Percentiles rank a stretch among this genome's conserved stretches.
Conservation (phyloP, 2,329 filamentous ascomycete genomes). For the Exophiala lecanii-corni region DNA sequence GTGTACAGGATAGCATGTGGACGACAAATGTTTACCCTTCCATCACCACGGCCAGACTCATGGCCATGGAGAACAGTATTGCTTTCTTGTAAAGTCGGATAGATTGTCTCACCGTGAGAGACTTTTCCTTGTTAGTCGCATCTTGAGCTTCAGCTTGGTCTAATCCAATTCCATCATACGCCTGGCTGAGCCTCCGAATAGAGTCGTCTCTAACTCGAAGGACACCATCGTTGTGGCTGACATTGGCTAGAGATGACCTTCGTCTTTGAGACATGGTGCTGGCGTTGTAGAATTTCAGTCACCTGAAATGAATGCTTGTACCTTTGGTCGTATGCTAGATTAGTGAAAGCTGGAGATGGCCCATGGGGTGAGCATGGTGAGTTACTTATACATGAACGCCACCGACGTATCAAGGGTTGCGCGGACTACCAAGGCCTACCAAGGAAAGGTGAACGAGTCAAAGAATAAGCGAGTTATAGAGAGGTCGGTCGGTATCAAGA, state of each 20-base stretch:
- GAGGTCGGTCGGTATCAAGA: no score
- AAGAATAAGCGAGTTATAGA: no score
- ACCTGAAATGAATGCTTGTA: no score
- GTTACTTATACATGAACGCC: not conserved
- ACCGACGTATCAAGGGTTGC: not conserved
- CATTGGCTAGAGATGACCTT: constrained; percentile 10
- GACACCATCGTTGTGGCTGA: constrained; percentile 14
- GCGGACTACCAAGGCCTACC: not conserved
- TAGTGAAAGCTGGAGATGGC: no score
- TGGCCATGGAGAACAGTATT: constrained; percentile 74
- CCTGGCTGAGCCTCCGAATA: constrained; percentile 6
- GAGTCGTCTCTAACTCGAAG: constrained; percentile 12
- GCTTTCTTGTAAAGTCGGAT: constrained; percentile 82
- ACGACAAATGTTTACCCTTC: constrained; percentile 41
- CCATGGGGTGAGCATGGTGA: no score
- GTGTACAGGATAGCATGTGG: not conserved
- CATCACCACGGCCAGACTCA: constrained; percentile 86
- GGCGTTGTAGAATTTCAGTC: no score
- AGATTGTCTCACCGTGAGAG: constrained; percentile 53
- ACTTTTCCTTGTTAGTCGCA: constrained; percentile 9
- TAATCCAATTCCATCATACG: constrained; percentile 1
- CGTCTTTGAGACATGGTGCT: constrained; percentile 5
- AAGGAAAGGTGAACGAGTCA: no score
- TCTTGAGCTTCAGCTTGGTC: constrained; percentile 10
- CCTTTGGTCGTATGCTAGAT: no score